Evolutionary conservation across 2,329 filamentous ascomycete species (phyloP).

Genomic region (Venturia nashicola): DNA sequence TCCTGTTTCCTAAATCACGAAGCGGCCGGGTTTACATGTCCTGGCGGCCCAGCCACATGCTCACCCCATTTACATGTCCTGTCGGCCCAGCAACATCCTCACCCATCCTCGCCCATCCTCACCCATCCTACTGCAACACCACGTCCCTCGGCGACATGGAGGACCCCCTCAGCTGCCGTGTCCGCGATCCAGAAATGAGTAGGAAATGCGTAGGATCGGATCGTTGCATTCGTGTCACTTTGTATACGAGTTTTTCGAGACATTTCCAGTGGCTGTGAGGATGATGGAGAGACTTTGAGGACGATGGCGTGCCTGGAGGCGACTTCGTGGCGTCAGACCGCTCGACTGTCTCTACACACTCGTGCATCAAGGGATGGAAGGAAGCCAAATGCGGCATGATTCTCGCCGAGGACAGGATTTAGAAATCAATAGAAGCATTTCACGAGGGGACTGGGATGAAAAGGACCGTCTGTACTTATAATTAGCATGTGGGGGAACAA

Average conservation of each 20-base stretch:
- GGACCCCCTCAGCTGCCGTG: not conserved
- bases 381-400: not conserved
- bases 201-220: not conserved
- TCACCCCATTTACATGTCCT: too few species aligned
- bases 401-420: not conserved
- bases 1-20: too few species aligned
- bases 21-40: too few species aligned
- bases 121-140: not conserved
- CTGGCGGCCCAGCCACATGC: too few species aligned
- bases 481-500: not conserved
- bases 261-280: not conserved
- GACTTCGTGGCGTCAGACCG: not conserved
- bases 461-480: not conserved
- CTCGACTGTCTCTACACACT: too few species aligned
- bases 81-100: too few species aligned
- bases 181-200: not conserved
- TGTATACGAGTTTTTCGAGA: not conserved
- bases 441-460: not conserved
- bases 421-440: not conserved
- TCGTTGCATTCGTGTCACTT: not conserved
- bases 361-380: not conserved
- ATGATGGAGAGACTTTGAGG: not conserved
- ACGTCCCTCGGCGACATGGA: not conserved
- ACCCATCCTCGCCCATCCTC: too few species aligned
- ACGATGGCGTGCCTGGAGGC: not conserved